phyloP scores from a whole-genome alignment of 73 alveolate species.

The Paramecium biaurelia region DNA sequence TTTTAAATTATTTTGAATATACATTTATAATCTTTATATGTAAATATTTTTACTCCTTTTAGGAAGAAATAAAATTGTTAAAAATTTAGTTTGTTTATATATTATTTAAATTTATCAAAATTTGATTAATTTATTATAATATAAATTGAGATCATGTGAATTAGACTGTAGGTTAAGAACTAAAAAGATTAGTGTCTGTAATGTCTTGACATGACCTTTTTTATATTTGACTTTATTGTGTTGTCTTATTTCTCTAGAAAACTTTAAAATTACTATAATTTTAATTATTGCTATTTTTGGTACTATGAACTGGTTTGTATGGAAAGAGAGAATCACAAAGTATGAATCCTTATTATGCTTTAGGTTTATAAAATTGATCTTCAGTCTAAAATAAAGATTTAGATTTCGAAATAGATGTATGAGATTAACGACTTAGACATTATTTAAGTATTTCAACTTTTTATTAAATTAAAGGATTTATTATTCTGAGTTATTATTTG shows the following conservation, averaged over 20 bases:
- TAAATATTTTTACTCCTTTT: too few species aligned
- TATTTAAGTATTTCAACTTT: conserved; percentile 30
- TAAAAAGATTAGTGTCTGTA: neutral
- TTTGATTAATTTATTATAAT: neutral
- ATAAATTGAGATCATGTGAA: neutral
- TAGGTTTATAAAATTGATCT: neutral
- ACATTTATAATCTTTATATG: too few species aligned
- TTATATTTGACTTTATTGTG: neutral
- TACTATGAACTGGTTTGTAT: conserved; percentile 36
- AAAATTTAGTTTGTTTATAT: neutral
- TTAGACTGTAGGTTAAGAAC: neutral
- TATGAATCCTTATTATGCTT: neutral
- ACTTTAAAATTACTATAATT: neutral
- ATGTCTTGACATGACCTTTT: neutral
- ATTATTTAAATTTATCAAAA: neutral
- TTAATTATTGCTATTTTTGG: neutral
- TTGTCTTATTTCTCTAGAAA: neutral
- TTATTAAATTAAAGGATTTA: conserved; percentile 5
- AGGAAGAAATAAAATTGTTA: too few species aligned
- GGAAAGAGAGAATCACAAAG: neutral
- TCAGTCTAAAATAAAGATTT: neutral
- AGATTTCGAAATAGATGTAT: conserved; percentile 4
- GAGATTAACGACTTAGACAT: conserved; percentile 3
- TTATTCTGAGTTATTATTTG: neutral
- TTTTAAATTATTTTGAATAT: too few species aligned